phyloP scores from a whole-genome alignment of 2,329 filamentous ascomycete species.

The Paecilomyces variotii region DNA sequence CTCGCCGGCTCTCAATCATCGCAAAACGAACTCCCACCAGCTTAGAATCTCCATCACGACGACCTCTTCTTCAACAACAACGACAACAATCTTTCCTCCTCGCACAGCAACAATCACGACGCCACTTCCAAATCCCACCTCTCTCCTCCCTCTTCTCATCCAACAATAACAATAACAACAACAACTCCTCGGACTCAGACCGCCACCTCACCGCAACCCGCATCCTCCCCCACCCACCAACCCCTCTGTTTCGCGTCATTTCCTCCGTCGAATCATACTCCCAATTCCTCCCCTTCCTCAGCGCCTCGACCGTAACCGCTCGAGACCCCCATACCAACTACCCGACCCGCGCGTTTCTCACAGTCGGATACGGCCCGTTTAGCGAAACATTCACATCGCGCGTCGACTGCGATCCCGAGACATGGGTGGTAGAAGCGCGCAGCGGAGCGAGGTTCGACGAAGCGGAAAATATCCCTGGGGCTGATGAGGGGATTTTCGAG shows the following conservation, averaged over 20 bases:
- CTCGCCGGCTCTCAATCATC: background rate
- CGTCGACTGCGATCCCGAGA: constrained; percentile 66
- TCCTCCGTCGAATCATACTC: constrained; percentile 80
- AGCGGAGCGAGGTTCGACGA: constrained; percentile 45
- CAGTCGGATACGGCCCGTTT: constrained; percentile 76
- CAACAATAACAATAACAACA: constrained; percentile 11
- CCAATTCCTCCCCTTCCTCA: constrained; percentile 87
- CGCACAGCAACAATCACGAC: constrained; percentile 2
- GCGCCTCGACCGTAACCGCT: constrained; percentile 64
- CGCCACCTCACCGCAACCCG: constrained; percentile 67
- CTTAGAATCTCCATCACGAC: background rate
- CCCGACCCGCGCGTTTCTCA: constrained; percentile 69
- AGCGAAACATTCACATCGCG: constrained; percentile 75
- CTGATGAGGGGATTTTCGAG: constrained; percentile 43
- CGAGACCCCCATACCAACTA: constrained; percentile 50
- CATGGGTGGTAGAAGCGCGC: constrained; percentile 62
- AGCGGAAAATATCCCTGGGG: constrained; percentile 49
- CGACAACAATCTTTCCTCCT: constrained; percentile 2
- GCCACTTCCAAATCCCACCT: constrained; percentile 20
- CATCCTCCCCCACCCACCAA: constrained; percentile 64
- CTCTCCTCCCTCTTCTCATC: constrained; percentile 20
- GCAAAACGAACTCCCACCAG: background rate
- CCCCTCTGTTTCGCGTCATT: constrained; percentile 72
- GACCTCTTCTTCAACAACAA: background rate
- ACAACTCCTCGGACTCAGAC: constrained; percentile 32